Percentiles rank a stretch among this genome's conserved stretches.
phyloP scores from a whole-genome alignment of 768 basidiomycete species.

The Podaxis mareebaensis region DNA sequence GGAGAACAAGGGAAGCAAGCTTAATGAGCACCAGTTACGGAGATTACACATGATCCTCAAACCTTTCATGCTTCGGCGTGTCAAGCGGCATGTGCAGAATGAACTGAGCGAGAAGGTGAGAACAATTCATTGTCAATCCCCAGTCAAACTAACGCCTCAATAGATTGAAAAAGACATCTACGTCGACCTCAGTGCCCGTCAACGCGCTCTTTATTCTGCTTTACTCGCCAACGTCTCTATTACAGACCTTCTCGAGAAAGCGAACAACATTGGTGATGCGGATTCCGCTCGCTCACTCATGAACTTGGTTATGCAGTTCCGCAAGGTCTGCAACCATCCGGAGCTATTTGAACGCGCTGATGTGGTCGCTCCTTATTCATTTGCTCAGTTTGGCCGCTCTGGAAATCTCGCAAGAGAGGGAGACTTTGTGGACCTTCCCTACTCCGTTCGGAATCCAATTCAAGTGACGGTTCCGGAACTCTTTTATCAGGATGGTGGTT shows the following conservation, averaged over 20 bases:
- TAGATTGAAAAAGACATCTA: slow-evolving; percentile 97
- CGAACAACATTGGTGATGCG: slow-evolving; percentile 86
- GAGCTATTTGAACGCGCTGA: slow-evolving; percentile 98
- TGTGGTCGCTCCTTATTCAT: slow-evolving; percentile 90
- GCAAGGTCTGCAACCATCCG: slow-evolving; percentile 98
- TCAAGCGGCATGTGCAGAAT: slow-evolving; percentile 99
- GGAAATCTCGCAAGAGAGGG: slow-evolving; percentile 85
- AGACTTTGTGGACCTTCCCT: slow-evolving; percentile 79
- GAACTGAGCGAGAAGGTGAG: slow-evolving; percentile 96
- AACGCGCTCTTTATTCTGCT: slow-evolving; percentile 86
- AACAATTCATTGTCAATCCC: not conserved
- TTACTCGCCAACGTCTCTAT: slow-evolving; percentile 93
- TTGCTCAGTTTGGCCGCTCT: slow-evolving; percentile 78
- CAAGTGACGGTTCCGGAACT: slow-evolving; percentile 73
- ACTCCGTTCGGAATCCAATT: slow-evolving; percentile 88
- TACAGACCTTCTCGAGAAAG: slow-evolving; percentile 90
- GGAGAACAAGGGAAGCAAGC: slow-evolving; percentile 86
- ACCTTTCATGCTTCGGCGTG: slow-evolving; percentile 96
- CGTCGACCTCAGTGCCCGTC: slow-evolving; percentile 91
- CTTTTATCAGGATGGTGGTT: slow-evolving; percentile 75
- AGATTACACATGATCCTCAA: slow-evolving; percentile 98
- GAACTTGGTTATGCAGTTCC: slow-evolving; percentile 99
- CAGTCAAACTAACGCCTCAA: not conserved
- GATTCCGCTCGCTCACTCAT: slow-evolving; percentile 93
- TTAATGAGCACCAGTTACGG: slow-evolving; percentile 94